Conservation (phyloP, 2,329 filamentous ascomycete species). For the Scytalidium lignicola region DNA sequence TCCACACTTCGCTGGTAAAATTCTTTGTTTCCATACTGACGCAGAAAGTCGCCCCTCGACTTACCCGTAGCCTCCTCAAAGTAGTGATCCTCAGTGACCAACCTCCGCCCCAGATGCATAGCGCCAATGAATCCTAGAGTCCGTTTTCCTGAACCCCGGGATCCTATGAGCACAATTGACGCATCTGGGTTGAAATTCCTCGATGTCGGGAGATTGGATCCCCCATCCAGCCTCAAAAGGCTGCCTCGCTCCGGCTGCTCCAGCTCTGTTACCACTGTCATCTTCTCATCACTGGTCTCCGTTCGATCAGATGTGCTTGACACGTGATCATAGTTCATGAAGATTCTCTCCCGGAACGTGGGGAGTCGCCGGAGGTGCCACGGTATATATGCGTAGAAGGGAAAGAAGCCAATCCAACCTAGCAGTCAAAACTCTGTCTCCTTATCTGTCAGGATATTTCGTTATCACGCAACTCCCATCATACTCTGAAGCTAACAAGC, state of each 20-base stretch:
- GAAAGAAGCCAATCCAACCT: neutral
- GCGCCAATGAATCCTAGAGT: constrained; percentile 72
- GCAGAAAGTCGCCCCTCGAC: constrained; percentile 59
- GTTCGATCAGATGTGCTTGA: neutral
- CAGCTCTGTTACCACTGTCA: constrained; percentile 23
- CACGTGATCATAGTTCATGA: constrained; percentile 4
- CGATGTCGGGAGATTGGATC: constrained; percentile 12
- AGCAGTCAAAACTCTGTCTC: neutral
- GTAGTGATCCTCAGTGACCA: constrained; percentile 63
- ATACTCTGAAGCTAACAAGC: neutral
- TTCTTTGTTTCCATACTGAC: constrained; percentile 52
- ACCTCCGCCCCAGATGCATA: constrained; percentile 60
- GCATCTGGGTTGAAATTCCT: constrained; percentile 41
- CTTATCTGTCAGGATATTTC: neutral
- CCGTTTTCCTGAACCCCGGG: constrained; percentile 70
- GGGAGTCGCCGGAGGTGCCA: neutral
- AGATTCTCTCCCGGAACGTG: neutral
- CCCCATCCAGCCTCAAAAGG: constrained; percentile 14
- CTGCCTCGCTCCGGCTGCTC: constrained; percentile 10
- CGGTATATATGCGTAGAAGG: neutral
- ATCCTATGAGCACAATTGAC: constrained; percentile 68
- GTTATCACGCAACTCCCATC: neutral
- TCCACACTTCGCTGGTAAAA: constrained; percentile 61
- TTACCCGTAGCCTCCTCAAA: constrained; percentile 62
- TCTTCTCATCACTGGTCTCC: constrained; percentile 4